Conservation (phyloP, 176 grass and related monocot species). For the Aegilops longissima region DNA sequence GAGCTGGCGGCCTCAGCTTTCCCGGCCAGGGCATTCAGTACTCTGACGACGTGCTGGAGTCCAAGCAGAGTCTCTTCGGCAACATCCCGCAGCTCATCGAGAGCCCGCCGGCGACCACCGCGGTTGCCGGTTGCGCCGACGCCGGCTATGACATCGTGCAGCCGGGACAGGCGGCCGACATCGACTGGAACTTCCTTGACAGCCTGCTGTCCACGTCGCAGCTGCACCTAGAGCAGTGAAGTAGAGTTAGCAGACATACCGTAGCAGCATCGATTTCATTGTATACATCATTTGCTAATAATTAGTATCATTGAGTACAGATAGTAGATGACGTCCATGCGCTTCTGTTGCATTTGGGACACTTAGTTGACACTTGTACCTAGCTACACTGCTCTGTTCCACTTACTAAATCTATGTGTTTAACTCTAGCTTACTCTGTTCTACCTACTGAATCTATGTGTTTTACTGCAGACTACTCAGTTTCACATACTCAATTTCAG, state of each 20-base stretch:
- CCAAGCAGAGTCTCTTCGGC: slow-evolving; percentile 32
- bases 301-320: too few species aligned
- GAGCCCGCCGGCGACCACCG: not conserved
- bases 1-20: not conserved
- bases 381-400: not conserved
- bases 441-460: not conserved
- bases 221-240: not conserved
- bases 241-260: not conserved
- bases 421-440: too few species aligned
- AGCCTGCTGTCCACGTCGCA: slow-evolving; percentile 47
- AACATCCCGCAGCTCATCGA: slow-evolving; percentile 38
- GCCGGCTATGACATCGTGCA: not conserved
- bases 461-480: not conserved
- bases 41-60: slow-evolving; percentile 4
- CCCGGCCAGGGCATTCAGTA: not conserved
- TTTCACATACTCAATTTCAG: too few species aligned
- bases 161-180: not conserved
- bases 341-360: too few species aligned
- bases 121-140: not conserved
- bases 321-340: too few species aligned
- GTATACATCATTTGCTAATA: not conserved
- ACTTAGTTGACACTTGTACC: too few species aligned
- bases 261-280: not conserved
- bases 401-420: not conserved
- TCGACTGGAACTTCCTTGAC: slow-evolving; percentile 76